phyloP scores from a whole-genome alignment of 805 yeast species.

The Lipomyces sp. region DNA sequence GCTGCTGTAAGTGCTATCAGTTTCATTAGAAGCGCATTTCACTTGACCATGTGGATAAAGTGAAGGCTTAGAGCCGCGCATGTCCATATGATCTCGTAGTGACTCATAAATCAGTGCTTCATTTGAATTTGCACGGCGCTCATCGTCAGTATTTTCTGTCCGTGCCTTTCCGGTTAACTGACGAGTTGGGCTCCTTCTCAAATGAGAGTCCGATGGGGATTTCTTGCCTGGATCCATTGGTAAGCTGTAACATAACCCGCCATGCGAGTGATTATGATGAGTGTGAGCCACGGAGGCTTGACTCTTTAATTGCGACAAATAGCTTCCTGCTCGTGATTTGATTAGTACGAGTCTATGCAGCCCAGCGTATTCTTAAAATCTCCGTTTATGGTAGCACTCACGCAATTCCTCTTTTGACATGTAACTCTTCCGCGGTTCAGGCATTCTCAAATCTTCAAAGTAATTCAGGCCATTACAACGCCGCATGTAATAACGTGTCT shows the following conservation, averaged over 20 bases:
- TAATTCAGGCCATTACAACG: background rate
- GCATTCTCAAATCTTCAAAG: constrained; percentile 10
- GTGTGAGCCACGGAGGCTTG: constrained; percentile 13
- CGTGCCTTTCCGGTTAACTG: constrained; percentile 19
- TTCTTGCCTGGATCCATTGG: background rate
- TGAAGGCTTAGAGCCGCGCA: background rate
- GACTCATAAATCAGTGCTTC: constrained; percentile 1
- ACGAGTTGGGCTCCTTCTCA: background rate
- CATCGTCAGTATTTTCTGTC: constrained; percentile 3
- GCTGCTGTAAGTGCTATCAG: constrained; percentile 7
- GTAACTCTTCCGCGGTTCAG: constrained; percentile 9
- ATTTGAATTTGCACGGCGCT: background rate
- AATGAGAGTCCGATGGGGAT: background rate
- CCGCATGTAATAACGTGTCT: background rate
- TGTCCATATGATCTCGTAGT: background rate
- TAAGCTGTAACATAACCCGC: background rate
- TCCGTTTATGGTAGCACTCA: background rate
- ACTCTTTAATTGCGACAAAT: constrained; percentile 24
- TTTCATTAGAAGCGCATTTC: constrained; percentile 9
- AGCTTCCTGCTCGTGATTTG: constrained; percentile 14
- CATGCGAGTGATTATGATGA: background rate
- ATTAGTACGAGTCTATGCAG: background rate
- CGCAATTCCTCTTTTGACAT: constrained; percentile 34
- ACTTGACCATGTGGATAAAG: background rate
- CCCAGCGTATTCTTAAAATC: background rate